Evolutionary conservation across 2,329 filamentous ascomycete species (phyloP), one percentile per base, ranked within the genome.

Genomic region (Beauveria scarabaeidicola): DNA sequence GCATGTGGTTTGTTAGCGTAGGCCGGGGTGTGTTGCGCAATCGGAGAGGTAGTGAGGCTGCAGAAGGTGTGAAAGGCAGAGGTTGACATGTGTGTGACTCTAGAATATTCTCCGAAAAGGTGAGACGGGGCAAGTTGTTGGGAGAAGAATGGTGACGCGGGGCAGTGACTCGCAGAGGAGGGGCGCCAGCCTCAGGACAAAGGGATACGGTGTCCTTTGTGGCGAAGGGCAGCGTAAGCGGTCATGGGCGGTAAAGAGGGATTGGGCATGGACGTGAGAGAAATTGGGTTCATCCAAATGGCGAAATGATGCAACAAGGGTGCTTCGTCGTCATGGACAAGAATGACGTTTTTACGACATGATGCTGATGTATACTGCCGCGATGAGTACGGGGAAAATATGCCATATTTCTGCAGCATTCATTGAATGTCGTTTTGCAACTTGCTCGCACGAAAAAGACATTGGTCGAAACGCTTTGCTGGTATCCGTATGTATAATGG

Each of bases 141-240:
- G 41, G 27, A 29, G 23, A 19, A 36, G 19, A 36, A 10, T 25
- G 8, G 52, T 54, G 40, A 55, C 41, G 41, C 40, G 52, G 11
- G 41, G 25, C 25, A 43, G 46, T 55, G 52, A 55, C 52, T 55
- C 52, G 52, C n/a, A 53, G 23, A 43, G n/a, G 32, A 36, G 32
- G 32, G 32, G 11, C 32, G 11, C 17, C 27, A 11, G 29, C 11
- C 17, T 17, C 29, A 36, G 5, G 27, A 29, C 9, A 8, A 13
- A 19, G 27, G 32, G 48, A 36, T n/a, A 51, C 29, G 29, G 52
- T n/a, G 52, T 43, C 52, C 38, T 43, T 40, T 40, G 52, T 43
- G 38, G 52, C 51, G 13, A 11, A 32, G 47, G 3, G 21, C 13
- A 52, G 15, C 50, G 32, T 25, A 11, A n/a, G 51, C 51, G 21